A percentile compares a stretch with the other conserved stretches of the same genome.
phyloP scores from a whole-genome alignment of 192 early-diverging fungal genomes.

The Polychytrium aggregatum region DNA sequence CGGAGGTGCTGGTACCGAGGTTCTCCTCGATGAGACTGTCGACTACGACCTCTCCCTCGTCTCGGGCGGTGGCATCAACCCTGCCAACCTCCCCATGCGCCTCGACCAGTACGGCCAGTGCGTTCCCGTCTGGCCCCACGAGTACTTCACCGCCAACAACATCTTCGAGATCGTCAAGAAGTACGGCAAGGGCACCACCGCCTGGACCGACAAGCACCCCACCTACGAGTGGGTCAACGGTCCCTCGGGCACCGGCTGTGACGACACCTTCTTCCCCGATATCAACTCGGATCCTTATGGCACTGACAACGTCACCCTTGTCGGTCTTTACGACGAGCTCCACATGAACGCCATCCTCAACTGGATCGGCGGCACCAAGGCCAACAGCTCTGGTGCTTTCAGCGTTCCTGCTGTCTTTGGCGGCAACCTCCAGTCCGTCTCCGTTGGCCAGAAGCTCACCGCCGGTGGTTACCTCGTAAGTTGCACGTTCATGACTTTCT shows the following conservation, averaged over 20 bases:
- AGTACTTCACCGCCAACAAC: slow-evolving; percentile 5
- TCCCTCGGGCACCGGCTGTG: slow-evolving; percentile 1
- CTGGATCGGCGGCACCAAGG: too few species aligned
- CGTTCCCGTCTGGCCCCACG: slow-evolving; percentile 4
- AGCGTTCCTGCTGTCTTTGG: too few species aligned
- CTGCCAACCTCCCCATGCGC: slow-evolving; percentile 1
- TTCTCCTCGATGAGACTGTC: too few species aligned
- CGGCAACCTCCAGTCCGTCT: too few species aligned
- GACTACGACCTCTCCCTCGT: too few species aligned
- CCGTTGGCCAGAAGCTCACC: too few species aligned
- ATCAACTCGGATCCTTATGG: neutral
- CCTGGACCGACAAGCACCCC: slow-evolving; percentile 8
- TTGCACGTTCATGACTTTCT: too few species aligned
- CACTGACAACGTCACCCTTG: neutral
- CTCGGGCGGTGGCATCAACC: slow-evolving; percentile 7
- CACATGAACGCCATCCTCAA: too few species aligned
- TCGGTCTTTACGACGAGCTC: too few species aligned
- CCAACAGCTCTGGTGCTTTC: too few species aligned
- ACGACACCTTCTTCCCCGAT: slow-evolving; percentile 5
- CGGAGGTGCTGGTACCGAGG: too few species aligned
- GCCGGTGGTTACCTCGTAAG: too few species aligned
- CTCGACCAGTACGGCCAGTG: slow-evolving; percentile 5
- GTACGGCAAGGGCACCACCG: neutral
- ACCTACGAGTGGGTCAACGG: slow-evolving; percentile 10
- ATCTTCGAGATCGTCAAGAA: slow-evolving; percentile 11